These are phyloP conservation scores for Penicillium psychrosexuale DNA, from an alignment of 2,329 filamentous ascomycete species.

Conservation along the genomic window DNA sequence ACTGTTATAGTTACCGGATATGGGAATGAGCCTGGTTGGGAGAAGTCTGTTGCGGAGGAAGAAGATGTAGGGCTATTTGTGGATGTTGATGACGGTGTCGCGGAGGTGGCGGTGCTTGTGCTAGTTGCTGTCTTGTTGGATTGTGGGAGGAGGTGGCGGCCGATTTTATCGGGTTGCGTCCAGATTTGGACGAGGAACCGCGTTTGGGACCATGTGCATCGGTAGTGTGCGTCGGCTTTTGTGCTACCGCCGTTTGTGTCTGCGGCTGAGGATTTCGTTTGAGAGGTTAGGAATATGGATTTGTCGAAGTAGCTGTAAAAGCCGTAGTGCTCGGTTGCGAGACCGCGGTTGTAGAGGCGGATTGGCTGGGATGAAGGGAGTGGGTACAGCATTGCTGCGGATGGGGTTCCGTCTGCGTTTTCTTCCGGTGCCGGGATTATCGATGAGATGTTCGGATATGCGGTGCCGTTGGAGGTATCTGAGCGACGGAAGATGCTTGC, in stretches of 20 bases:
- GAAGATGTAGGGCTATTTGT: conserved; percentile 18
- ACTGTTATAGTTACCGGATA: conserved; percentile 60
- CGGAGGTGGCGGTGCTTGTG: conserved; percentile 4
- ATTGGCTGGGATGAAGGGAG: conserved; percentile 69
- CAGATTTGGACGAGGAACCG: conserved; percentile 62
- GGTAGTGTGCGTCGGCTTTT: conserved; percentile 45
- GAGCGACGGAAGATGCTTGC: conserved; percentile 38
- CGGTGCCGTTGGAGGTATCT: conserved; percentile 20
- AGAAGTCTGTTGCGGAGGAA: conserved; percentile 46
- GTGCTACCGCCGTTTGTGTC: conserved; percentile 51
- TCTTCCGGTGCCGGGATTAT: conserved; percentile 63
- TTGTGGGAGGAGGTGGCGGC: conserved; percentile 25
- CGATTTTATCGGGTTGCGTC: conserved; percentile 48
- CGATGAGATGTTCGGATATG: conserved; percentile 48
- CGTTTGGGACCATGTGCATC: conserved; percentile 61
- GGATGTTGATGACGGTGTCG: conserved; percentile 21
- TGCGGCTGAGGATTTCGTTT: conserved; percentile 40
- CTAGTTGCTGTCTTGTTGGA: conserved; percentile 8
- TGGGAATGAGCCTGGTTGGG: conserved; percentile 57
- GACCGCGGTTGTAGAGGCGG: conserved; percentile 77
- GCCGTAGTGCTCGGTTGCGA: conserved; percentile 80
- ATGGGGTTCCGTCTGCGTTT: conserved; percentile 67
- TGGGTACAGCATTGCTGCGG: conserved; percentile 69
- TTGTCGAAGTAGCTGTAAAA: conserved; percentile 93
- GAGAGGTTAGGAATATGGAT: conserved; percentile 71